Evolutionary conservation across 306 rosid species (phyloP).

Genomic region (Pyrus pyrifolia): DNA sequence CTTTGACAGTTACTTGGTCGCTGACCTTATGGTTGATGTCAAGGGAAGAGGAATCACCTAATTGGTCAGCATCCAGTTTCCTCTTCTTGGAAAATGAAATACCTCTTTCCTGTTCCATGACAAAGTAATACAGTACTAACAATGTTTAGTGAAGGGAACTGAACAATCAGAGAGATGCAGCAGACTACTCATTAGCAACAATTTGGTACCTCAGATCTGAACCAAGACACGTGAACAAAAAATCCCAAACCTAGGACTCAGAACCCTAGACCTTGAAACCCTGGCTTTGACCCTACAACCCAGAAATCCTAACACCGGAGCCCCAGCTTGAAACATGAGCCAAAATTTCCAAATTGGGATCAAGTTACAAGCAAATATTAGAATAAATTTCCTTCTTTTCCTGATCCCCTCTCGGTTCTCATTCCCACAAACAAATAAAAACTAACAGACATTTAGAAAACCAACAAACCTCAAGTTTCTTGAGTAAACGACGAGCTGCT

Average conservation of each 20-base stretch:
- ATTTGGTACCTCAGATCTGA: background rate
- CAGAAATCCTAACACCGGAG: background rate
- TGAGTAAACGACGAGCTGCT: constrained; percentile 64
- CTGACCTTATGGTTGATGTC: constrained; percentile 10
- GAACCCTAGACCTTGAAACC: background rate
- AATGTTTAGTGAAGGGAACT: background rate
- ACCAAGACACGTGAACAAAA: background rate
- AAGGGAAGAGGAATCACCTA: constrained; percentile 10
- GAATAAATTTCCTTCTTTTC: background rate
- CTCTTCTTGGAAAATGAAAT: constrained; percentile 59
- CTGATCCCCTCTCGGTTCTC: background rate
- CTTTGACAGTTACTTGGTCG: constrained; percentile 10
- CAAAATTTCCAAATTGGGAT: background rate
- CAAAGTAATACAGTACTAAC: background rate
- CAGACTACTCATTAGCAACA: background rate
- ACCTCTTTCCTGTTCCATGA: constrained; percentile 49
- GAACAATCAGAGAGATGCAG: background rate
- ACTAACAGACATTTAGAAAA: constrained; percentile 4
- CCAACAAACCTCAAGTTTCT: constrained; percentile 63
- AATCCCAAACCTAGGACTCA: background rate
- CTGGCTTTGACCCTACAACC: background rate
- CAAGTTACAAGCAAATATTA: background rate
- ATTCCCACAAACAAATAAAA: background rate
- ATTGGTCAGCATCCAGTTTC: constrained; percentile 30
- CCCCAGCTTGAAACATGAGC: background rate